These are phyloP conservation scores for Asterella californica DNA, from an alignment of 225 moss, liverwort and hornwort species.

Conservation along the genomic window DNA sequence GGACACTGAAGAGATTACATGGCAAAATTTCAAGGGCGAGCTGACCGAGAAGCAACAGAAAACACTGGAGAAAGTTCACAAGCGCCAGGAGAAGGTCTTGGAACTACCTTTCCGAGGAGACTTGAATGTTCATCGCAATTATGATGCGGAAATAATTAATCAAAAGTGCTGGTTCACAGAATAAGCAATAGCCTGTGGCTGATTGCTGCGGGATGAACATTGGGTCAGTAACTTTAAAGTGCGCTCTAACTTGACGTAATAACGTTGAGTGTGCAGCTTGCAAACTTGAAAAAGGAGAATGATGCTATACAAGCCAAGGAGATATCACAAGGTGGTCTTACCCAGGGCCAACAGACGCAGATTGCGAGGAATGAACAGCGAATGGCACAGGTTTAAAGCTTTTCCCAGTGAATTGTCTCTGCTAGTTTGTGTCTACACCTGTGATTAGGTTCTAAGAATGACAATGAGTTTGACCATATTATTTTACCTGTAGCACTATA, in stretches of 20 bases:
- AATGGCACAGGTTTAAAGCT: constrained; percentile 66
- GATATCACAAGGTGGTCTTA: constrained; percentile 86
- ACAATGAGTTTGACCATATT: too few species aligned
- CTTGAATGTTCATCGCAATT: not conserved
- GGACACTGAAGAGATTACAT: constrained; percentile 84
- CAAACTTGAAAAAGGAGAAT: constrained; percentile 89
- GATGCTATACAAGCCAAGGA: constrained; percentile 98
- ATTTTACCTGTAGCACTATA: not conserved
- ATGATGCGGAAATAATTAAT: not conserved
- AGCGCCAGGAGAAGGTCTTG: constrained; percentile 84
- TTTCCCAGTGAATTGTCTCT: not conserved
- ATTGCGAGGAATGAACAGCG: constrained; percentile 95
- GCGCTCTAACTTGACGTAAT: not conserved
- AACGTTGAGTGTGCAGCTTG: constrained; percentile 52
- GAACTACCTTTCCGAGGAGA: not conserved
- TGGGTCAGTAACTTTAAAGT: constrained; percentile 2
- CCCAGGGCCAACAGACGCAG: constrained; percentile 98
- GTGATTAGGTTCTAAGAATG: not conserved
- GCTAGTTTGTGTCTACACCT: not conserved
- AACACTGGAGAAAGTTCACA: constrained; percentile 89
- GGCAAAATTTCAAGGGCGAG: constrained; percentile 88
- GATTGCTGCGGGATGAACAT: not conserved
- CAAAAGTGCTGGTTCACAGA: not conserved
- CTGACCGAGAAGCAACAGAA: constrained; percentile 85
- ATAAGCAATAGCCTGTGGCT: not conserved